Conservation (phyloP, 768 basidiomycete genomes). For the Termitomyces sp. region DNA sequence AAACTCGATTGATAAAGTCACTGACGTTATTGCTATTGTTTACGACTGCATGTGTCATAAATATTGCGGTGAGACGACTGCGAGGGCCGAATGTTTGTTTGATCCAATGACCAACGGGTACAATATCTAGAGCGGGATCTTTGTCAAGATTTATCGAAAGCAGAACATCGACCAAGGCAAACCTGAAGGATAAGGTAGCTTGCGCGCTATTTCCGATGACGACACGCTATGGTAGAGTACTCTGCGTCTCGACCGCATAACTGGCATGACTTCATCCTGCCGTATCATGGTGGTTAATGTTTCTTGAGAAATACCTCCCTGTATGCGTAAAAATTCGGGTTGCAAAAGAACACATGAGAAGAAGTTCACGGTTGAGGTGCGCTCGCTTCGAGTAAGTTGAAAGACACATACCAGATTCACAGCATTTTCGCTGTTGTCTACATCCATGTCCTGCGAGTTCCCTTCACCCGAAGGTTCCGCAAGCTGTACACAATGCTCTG, state of each 20-base stretch:
- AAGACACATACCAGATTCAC: conserved; percentile 17
- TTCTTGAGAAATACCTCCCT: conserved; percentile 76
- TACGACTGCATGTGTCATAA: conserved; percentile 72
- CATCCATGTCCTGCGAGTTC: background rate
- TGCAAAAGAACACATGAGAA: background rate
- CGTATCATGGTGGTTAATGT: conserved; percentile 72
- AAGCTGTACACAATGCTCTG: background rate
- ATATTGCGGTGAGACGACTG: conserved; percentile 60
- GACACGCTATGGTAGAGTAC: conserved; percentile 42
- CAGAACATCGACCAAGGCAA: conserved; percentile 17
- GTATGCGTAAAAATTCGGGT: conserved; percentile 3
- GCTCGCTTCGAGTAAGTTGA: background rate
- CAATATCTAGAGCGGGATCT: conserved; percentile 39
- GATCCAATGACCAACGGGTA: conserved; percentile 61
- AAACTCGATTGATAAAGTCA: conserved; percentile 7
- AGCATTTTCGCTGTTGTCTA: background rate
- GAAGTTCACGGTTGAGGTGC: background rate
- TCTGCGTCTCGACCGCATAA: conserved; percentile 52
- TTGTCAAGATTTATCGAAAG: background rate
- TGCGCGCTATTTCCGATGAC: conserved; percentile 39
- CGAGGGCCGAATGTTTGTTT: conserved; percentile 53
- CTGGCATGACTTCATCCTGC: conserved; percentile 64
- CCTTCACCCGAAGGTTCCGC: background rate
- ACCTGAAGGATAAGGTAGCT: conserved; percentile 63
- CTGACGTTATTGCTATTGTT: conserved; percentile 56